phyloP scores from a whole-genome alignment of 208 protist genomes.

The Porcisia hertigi region DNA sequence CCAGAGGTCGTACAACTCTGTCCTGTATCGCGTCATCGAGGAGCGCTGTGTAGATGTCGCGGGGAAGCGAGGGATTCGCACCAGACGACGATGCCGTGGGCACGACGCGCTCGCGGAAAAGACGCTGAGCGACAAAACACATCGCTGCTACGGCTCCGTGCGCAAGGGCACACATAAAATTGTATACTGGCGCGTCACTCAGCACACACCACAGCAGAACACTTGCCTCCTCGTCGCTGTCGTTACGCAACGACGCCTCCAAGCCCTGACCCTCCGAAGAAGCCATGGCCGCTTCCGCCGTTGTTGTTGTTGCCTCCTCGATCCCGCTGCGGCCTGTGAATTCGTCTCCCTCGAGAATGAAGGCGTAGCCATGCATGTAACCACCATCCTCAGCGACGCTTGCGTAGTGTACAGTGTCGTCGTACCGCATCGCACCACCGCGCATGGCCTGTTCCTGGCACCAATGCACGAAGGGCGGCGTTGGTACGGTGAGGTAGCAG shows the following conservation, averaged over 20 bases:
- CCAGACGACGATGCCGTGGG: not conserved
- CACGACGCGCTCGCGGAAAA: conserved; percentile 7
- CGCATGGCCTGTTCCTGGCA: conserved; percentile 27
- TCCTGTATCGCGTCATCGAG: conserved; percentile 19
- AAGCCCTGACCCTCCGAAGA: conserved; percentile 1
- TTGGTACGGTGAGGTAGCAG: conserved; percentile 68
- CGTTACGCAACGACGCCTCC: not conserved
- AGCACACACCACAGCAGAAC: conserved; percentile 48
- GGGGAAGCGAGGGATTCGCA: not conserved
- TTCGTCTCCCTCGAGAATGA: conserved; percentile 33
- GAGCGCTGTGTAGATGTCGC: conserved; percentile 10
- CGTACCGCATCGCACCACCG: conserved; percentile 38
- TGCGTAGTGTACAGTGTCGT: conserved; percentile 24
- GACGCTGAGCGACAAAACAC: conserved; percentile 22
- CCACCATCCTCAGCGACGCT: conserved; percentile 15
- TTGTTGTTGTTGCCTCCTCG: not conserved
- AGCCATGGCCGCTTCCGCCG: not conserved
- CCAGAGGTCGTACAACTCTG: conserved; percentile 36
- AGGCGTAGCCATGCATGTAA: conserved; percentile 58
- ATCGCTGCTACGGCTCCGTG: conserved; percentile 42
- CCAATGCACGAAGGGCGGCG: conserved; percentile 34
- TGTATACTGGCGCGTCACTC: conserved; percentile 51
- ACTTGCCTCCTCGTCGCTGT: conserved; percentile 21
- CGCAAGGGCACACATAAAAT: conserved; percentile 53
- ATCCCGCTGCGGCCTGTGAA: conserved; percentile 11